These are phyloP conservation scores for Carex arenaria DNA, from an alignment of 202 grass and related monocot species.

Conservation along the genomic window DNA sequence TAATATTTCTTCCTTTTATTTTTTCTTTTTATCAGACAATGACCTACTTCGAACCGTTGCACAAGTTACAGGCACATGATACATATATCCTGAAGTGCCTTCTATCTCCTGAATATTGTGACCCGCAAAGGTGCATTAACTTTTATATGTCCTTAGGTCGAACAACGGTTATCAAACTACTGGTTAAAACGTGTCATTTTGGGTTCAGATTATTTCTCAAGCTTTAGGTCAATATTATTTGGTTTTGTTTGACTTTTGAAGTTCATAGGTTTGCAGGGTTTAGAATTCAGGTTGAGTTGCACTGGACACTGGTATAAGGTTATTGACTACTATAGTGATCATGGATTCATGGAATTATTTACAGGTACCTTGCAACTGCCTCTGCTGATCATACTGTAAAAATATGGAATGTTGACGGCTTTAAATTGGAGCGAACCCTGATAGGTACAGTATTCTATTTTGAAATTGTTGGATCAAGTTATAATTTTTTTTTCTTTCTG, in stretches of 20 bases:
- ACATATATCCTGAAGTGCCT: conserved; percentile 86
- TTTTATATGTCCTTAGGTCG: not conserved
- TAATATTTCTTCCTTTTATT: conserved; percentile 16
- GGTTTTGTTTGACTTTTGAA: not conserved
- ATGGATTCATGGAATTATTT: conserved; percentile 15
- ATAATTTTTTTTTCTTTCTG: not conserved
- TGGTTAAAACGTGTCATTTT: not conserved
- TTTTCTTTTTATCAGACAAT: conserved; percentile 47
- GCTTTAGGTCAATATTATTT: not conserved
- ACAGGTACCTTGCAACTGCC: conserved; percentile 88
- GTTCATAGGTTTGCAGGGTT: not conserved
- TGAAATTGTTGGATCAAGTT: not conserved
- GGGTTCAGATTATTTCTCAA: not conserved
- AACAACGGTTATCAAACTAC: not conserved
- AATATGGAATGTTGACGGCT: conserved; percentile 96
- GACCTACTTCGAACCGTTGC: conserved; percentile 83
- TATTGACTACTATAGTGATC: not conserved
- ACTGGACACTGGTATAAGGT: not conserved
- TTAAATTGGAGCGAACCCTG: conserved; percentile 77
- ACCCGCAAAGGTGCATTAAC: conserved; percentile 54
- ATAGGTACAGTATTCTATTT: conserved; percentile 43
- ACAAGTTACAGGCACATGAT: conserved; percentile 93
- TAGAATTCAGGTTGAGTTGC: not conserved
- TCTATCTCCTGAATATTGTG: conserved; percentile 91
- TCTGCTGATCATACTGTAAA: conserved; percentile 88